These are phyloP conservation scores for Aspergillus novoparasiticus DNA, from an alignment of 2,329 filamentous ascomycete species.

Conservation along the genomic window DNA sequence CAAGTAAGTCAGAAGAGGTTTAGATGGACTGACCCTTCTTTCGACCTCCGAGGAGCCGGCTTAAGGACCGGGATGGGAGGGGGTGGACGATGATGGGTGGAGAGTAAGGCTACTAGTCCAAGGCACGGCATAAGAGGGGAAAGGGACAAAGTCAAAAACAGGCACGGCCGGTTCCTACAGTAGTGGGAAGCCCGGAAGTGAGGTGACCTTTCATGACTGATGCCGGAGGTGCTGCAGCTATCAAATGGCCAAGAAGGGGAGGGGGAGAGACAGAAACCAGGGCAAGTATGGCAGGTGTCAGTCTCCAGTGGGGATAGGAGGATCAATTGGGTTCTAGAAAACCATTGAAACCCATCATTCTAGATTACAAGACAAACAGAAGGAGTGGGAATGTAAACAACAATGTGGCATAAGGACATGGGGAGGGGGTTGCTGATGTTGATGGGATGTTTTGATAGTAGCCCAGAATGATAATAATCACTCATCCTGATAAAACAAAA, in stretches of 20 bases:
- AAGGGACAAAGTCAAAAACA: conserved; percentile 15
- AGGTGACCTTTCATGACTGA: not conserved
- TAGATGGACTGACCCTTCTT: conserved; percentile 6
- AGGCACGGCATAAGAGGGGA: conserved; percentile 11
- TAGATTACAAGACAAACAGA: not conserved
- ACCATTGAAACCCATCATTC: not conserved
- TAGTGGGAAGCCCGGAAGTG: conserved; percentile 2
- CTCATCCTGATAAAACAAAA: conserved; percentile 9
- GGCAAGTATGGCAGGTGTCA: not conserved
- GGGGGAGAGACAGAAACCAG: not conserved
- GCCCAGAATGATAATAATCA: not conserved
- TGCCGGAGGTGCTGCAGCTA: not conserved
- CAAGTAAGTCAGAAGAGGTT: conserved; percentile 9
- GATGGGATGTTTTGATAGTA: conserved; percentile 3
- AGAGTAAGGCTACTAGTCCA: conserved; percentile 4
- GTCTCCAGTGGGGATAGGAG: not conserved
- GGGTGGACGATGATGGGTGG: conserved; percentile 9
- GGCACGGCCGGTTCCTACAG: conserved; percentile 1
- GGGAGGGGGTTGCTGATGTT: not conserved
- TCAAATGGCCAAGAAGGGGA: not conserved
- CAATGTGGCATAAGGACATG: not conserved
- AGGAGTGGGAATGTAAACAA: conserved; percentile 1
- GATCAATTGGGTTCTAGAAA: not conserved
- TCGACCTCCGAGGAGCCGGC: not conserved
- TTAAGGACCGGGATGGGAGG: conserved; percentile 9